phyloP scores from a whole-genome alignment of 2,329 filamentous ascomycete genomes.

The Monosporascus sp. region DNA sequence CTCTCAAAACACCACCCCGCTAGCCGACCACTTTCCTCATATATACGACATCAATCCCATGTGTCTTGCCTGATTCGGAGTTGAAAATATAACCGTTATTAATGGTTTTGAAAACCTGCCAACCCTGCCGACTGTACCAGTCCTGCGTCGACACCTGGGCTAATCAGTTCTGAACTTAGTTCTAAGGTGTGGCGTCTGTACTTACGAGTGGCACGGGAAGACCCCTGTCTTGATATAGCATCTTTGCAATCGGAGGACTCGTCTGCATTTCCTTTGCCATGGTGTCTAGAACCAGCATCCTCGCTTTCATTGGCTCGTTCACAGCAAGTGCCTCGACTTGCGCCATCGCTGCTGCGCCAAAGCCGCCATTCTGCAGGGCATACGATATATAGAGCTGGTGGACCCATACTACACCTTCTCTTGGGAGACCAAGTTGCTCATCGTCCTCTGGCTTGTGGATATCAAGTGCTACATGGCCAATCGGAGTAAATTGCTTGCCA shows the following conservation, averaged over 20 bases:
- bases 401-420: conserved; percentile 30
- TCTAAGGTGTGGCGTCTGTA: neutral
- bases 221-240: conserved; percentile 23
- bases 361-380: conserved; percentile 30
- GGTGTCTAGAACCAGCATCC: conserved; percentile 32
- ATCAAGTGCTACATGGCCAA: conserved; percentile 36
- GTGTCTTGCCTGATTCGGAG: neutral
- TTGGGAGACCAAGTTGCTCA: conserved; percentile 24
- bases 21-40: neutral
- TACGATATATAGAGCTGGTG: conserved; percentile 37
- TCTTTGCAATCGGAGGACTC: conserved; percentile 15
- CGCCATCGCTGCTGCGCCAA: conserved; percentile 32
- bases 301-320: conserved; percentile 27
- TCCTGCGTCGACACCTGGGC: neutral
- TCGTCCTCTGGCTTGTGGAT: conserved; percentile 25
- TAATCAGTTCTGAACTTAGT: neutral
- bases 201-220: conserved; percentile 21
- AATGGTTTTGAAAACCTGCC: neutral
- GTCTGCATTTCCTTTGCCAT: conserved; percentile 23
- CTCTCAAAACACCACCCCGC: neutral
- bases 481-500: conserved; percentile 27
- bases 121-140: neutral
- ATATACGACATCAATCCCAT: neutral
- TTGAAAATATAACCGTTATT: neutral
- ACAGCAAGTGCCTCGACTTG: conserved; percentile 28